These are phyloP conservation scores for Eutrema heterophyllum DNA, from an alignment of 345 rosid genomes.

Conservation along the genomic window DNA sequence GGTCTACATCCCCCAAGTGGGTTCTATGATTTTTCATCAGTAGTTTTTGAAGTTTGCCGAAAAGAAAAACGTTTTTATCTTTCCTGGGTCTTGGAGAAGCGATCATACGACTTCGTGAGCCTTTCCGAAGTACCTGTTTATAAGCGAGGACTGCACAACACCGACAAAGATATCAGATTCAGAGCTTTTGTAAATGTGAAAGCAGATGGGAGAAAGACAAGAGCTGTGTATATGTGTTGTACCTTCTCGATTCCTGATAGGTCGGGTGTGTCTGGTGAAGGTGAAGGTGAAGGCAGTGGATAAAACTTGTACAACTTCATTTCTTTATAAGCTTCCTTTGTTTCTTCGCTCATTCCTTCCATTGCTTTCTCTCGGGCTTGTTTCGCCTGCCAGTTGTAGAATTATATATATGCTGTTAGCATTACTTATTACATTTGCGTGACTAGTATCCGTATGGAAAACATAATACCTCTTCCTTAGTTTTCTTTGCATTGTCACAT, in stretches of 20 bases:
- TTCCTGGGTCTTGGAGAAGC: not conserved
- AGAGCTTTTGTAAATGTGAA: not conserved
- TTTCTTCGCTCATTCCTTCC: slow-evolving; percentile 66
- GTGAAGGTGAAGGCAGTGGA: slow-evolving; percentile 34
- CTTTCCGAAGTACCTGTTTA: slow-evolving; percentile 13
- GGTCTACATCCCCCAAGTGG: not conserved
- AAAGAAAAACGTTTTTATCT: not conserved
- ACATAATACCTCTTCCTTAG: slow-evolving; percentile 56
- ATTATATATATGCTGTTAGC: not conserved
- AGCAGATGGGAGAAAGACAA: not conserved
- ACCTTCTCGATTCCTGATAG: slow-evolving; percentile 8
- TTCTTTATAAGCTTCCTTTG: slow-evolving; percentile 46
- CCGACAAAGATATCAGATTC: not conserved
- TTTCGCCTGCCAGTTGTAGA: slow-evolving; percentile 45
- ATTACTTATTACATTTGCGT: not conserved
- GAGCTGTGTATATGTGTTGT: not conserved
- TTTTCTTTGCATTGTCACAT: slow-evolving; percentile 57
- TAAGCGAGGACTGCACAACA: slow-evolving; percentile 3
- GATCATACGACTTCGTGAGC: slow-evolving; percentile 15
- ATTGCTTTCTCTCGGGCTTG: slow-evolving; percentile 62
- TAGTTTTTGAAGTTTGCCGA: not conserved
- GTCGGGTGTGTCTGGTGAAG: slow-evolving; percentile 61
- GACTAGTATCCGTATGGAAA: not conserved
- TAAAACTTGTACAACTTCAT: slow-evolving; percentile 88
- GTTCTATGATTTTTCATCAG: not conserved